Base-by-base conservation (phyloP, 129 eudicot species). In the Chrysanthemum seticuspe region DNA sequence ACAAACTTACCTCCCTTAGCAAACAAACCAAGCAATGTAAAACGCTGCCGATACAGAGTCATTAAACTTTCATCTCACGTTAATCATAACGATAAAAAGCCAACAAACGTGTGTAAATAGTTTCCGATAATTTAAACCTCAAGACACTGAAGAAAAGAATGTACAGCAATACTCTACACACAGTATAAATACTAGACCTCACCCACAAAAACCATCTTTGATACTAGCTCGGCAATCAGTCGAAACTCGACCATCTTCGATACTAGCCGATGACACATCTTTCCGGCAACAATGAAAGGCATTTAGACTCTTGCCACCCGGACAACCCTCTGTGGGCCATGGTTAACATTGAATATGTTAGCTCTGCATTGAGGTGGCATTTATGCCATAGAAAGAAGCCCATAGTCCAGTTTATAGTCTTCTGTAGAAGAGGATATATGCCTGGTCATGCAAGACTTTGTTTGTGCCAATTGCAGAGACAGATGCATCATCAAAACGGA, bases 361-460 rank as follows among this genome's bases (percentile, higher is more conserved):
- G 15, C 14, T 59, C 13, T 1, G 36, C 64, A 59, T 10, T 18
- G 4, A 31, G 13, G 15, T 21, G 64, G 64, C 64, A 21, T 13
- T 27, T 21, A n/a, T 11, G 36, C 14, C 7, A 59, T 13, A 59
- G 36, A 19, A 59, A 18, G n/a, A 21, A 59, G 64, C 27, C 64
- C 64, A 59, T 21, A 5, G 27, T 59, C 64, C n/a, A 12, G 5
- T 59, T 11, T 59, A 59, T 21, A 59, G 31, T 79, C 86, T 95
- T 74, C 83, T 79, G 84, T 93, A 93, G 85, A 93, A 89, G 57
- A 93, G 96, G 47, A 93, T 88, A 66, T 93, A 93, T 27, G 98
- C 97, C 55, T 89, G 97, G 76, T 93, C 90, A 70, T 89, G 98
- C 59, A 93, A 76, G 48, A 93, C 92, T 75, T 81, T 87, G 85